Evolutionary conservation across 148 eudicot genomes (phyloP), one percentile per base, ranked within the genome.

Genomic region (Rhododendron williamsianum): DNA sequence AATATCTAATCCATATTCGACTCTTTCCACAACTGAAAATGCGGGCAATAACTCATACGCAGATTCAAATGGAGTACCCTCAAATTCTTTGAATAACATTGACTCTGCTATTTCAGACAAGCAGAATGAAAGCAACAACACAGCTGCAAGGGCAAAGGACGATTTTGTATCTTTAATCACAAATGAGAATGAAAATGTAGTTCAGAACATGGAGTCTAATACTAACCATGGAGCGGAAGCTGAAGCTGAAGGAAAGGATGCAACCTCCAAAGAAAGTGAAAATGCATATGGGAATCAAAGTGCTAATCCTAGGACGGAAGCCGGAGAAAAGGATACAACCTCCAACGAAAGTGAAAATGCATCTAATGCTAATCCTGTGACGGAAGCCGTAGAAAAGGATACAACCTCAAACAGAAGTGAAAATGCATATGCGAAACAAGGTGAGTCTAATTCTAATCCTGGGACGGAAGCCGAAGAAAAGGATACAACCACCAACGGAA

Each of bases 11-110:
- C 78, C 83, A 27, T 81, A 86, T 76, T 58, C 74, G 51, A 45
- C 83, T 36, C 78, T 82, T 9, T 67, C 51, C 21, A 85, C 79
- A 80, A 84, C 87, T 51, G 91, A 88, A 83, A 87, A 90, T 38
- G 85, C 84, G 1, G n/a, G 65, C 46, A 6, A 49, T 33, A 85
- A 45, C 4, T 27, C 52, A 1, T 49, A 48, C 13, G 9, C 49
- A 25, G 74, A 77, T 27, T 56, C 73, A 18, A 56, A 90, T 49
- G 63, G 88, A 74, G 78, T 60, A 9, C 81, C 86, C 74, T 88
- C 30, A 18, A 87, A 72, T 76, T 65, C 89, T 81, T 38, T 35
- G 8, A 87, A 83, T 12, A 81, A 73, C 67, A 65, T 48, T 80
- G 48, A 84, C 6, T 76, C 83, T 69, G 36, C 16, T 1, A 11